Conservation (phyloP, 73 alveolate genomes). For the Paraurostyla sp. region DNA sequence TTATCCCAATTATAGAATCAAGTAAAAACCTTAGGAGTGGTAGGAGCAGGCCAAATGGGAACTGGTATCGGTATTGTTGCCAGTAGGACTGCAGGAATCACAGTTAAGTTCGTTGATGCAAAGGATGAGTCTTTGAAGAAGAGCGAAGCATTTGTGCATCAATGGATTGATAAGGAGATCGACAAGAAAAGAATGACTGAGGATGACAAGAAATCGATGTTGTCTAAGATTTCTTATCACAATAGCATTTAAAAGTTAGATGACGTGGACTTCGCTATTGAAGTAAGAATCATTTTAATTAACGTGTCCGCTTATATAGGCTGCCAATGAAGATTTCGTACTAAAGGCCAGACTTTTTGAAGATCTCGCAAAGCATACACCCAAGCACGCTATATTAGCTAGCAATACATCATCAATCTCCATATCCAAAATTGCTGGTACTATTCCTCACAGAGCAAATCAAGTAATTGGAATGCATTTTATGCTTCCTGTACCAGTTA, state of each 20-base stretch:
- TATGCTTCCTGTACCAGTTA: constrained; percentile 98
- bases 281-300: constrained; percentile 9
- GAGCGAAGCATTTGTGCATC: constrained; percentile 65
- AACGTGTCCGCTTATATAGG: constrained; percentile 28
- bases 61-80: constrained; percentile 96
- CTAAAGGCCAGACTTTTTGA: constrained; percentile 76
- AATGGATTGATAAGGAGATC: constrained; percentile 90
- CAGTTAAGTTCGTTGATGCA: constrained; percentile 80
- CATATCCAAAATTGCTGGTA: constrained; percentile 94
- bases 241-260: constrained; percentile 64
- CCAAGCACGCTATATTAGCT: constrained; percentile 88
- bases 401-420: constrained; percentile 96
- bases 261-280: constrained; percentile 87
- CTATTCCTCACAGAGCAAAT: constrained; percentile 83
- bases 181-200: constrained; percentile 77
- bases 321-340: constrained; percentile 88
- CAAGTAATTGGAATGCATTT: constrained; percentile 97
- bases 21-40: constrained; percentile 79
- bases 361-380: constrained; percentile 65
- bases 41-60: constrained; percentile 97
- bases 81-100: constrained; percentile 78
- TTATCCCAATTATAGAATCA: neutral
- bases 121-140: constrained; percentile 70
- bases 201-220: constrained; percentile 67
- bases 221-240: constrained; percentile 43